These are phyloP conservation scores for Iris macrosiphon DNA, from an alignment of 106 monocot species.

Conservation along the genomic window DNA sequence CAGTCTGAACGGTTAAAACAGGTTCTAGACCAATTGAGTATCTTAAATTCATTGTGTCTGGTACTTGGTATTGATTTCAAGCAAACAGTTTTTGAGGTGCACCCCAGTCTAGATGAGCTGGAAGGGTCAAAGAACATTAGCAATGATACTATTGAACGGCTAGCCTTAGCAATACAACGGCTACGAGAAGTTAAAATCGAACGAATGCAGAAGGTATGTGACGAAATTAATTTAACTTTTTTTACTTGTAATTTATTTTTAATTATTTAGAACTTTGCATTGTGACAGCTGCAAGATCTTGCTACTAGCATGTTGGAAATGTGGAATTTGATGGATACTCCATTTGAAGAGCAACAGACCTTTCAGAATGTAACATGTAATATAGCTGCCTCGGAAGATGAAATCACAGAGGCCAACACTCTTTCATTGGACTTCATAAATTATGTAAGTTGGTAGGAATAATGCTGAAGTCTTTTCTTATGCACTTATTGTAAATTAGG, in stretches of 20 bases:
- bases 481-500: neutral
- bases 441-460: slow-evolving; percentile 23
- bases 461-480: no score
- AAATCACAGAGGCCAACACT: slow-evolving; percentile 35
- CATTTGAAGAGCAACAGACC: slow-evolving; percentile 45
- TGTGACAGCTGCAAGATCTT: slow-evolving; percentile 59
- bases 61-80: slow-evolving; percentile 79
- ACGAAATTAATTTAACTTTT: no score
- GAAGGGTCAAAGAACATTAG: slow-evolving; percentile 41
- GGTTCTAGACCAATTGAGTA: slow-evolving; percentile 47
- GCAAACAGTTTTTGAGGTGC: slow-evolving; percentile 29
- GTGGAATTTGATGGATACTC: slow-evolving; percentile 65
- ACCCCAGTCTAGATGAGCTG: slow-evolving; percentile 51
- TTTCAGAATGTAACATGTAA: slow-evolving; percentile 53
- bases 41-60: slow-evolving; percentile 41
- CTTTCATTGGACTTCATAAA: slow-evolving; percentile 35
- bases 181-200: slow-evolving; percentile 60
- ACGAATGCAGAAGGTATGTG: slow-evolving; percentile 80
- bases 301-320: slow-evolving; percentile 44
- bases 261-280: neutral
- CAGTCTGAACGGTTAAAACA: slow-evolving; percentile 57
- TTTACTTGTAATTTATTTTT: no score
- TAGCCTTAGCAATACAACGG: slow-evolving; percentile 31
- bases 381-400: slow-evolving; percentile 56
- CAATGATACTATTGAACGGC: slow-evolving; percentile 44